Base-by-base conservation (phyloP, 257 asterid genomes). In the Salvia rosmarinus region DNA sequence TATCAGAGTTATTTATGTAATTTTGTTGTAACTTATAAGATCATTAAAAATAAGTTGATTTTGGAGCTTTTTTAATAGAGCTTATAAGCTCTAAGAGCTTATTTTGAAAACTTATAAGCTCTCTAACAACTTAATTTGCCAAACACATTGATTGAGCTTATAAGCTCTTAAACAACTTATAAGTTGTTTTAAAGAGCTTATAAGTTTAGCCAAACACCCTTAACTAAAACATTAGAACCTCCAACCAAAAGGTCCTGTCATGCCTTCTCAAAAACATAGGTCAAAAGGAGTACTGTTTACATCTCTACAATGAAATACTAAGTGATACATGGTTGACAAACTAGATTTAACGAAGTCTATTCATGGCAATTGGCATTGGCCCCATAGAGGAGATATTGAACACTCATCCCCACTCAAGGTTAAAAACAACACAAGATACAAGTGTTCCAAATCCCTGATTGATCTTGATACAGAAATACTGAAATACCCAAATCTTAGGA, bases 401-500 rank as follows among this genome's bases (percentile, higher is more conserved):
- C 3, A 25, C 46, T 42, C 58, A 37, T 20, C 50, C 59, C 50
- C 55, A 42, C 47, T 58, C 34, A 16, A n/a, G n/a, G n/a, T n/a
- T n/a, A n/a, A n/a, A n/a, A n/a, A n/a, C n/a, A n/a, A n/a, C n/a
- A n/a, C n/a, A n/a, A n/a, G n/a, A n/a, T n/a, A n/a, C n/a, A n/a
- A 42, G 8, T 59, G 54, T 49, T n/a, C 43, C 28, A 57, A 12
- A 58, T 70, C 20, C 11, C 37, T 9, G 42, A 68, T 8, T 4
- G n/a, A 61, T 67, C 72, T 62, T 42, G 52, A 63, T 64, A 19
- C 43, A 42, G 8, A 61, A 12, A 21, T n/a, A n/a, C n/a, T n/a
- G n/a, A n/a, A n/a, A n/a, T 55, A 76, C 43, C 30, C 30, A 63
- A 49, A 74, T 13, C 32, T 39, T 7, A 6, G 34, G 11, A 56